phyloP scores from a whole-genome alignment of 2,329 filamentous ascomycete genomes.

The Madurella fahalii region DNA sequence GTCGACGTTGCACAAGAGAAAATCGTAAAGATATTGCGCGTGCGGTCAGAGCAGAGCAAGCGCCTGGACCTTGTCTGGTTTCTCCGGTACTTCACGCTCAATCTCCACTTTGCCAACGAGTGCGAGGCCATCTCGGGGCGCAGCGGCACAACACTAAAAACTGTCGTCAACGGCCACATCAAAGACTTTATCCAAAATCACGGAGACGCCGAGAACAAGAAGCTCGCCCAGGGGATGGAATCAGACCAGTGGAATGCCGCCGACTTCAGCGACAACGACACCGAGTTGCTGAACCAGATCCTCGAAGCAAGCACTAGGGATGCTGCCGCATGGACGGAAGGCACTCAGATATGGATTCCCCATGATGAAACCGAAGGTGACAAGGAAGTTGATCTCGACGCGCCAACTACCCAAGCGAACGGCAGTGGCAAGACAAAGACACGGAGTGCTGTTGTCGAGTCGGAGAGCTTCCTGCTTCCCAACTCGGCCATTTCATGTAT shows the following conservation, averaged over 20 bases:
- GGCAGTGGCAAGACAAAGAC: conserved; percentile 58
- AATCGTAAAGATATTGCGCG: conserved; percentile 70
- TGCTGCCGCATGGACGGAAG: conserved; percentile 61
- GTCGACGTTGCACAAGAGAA: conserved; percentile 78
- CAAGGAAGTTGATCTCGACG: conserved; percentile 11
- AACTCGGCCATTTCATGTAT: conserved; percentile 79
- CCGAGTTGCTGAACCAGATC: conserved; percentile 58
- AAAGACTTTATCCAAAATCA: conserved; percentile 71
- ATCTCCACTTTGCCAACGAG: conserved; percentile 78
- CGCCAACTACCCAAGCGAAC: conserved; percentile 33
- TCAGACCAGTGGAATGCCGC: conserved; percentile 75
- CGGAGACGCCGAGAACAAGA: conserved; percentile 68
- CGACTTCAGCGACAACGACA: conserved; percentile 65
- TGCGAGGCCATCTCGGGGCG: conserved; percentile 80
- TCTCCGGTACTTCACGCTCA: conserved; percentile 76
- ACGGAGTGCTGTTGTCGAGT: conserved; percentile 73
- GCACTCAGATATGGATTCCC: conserved; percentile 55
- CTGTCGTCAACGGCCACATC: conserved; percentile 76
- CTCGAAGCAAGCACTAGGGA: conserved; percentile 68
- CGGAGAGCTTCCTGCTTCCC: conserved; percentile 80
- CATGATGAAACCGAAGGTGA: conserved; percentile 32
- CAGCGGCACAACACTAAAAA: conserved; percentile 71
- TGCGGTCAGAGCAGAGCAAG: conserved; percentile 69
- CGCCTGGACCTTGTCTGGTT: conserved; percentile 66
- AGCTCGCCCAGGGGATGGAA: conserved; percentile 72